Percentiles rank a stretch among this genome's conserved stretches.
These are phyloP conservation scores for Quercus lobata DNA, from an alignment of 331 rosid species.

Conservation along the genomic window DNA sequence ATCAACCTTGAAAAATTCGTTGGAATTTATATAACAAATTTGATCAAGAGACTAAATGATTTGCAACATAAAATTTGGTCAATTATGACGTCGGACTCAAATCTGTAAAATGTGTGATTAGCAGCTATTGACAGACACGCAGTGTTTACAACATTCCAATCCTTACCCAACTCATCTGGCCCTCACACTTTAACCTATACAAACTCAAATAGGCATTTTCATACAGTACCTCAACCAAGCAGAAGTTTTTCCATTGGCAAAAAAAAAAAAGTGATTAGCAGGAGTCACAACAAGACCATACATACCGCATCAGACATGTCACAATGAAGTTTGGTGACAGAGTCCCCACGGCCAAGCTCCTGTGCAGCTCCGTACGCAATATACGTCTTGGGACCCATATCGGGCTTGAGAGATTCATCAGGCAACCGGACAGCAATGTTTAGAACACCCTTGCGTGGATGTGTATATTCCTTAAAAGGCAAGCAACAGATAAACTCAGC, in stretches of 20 bases:
- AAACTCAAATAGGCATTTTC: neutral
- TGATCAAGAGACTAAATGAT: neutral
- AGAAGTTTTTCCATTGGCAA: neutral
- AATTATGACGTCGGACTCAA: neutral
- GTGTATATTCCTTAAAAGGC: constrained; percentile 48
- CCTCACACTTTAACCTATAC: neutral
- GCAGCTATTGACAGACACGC: no score
- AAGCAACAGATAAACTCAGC: constrained; percentile 38
- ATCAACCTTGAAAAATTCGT: neutral
- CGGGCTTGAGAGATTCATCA: constrained; percentile 45
- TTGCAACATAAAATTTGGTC: neutral
- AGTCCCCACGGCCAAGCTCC: constrained; percentile 62
- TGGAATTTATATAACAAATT: neutral
- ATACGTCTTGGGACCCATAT: constrained; percentile 92
- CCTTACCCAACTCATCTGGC: neutral
- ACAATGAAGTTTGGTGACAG: constrained; percentile 58
- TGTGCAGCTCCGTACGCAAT: constrained; percentile 74
- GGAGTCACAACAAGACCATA: neutral
- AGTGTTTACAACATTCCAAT: neutral
- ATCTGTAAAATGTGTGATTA: no score
- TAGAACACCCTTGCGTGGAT: constrained; percentile 30
- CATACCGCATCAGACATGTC: constrained; percentile 59
- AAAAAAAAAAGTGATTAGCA: neutral
- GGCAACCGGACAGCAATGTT: constrained; percentile 41
- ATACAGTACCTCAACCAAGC: neutral